Conservation (phyloP, 2,329 filamentous ascomycete genomes). For the Pestalotiopsis sp. region DNA sequence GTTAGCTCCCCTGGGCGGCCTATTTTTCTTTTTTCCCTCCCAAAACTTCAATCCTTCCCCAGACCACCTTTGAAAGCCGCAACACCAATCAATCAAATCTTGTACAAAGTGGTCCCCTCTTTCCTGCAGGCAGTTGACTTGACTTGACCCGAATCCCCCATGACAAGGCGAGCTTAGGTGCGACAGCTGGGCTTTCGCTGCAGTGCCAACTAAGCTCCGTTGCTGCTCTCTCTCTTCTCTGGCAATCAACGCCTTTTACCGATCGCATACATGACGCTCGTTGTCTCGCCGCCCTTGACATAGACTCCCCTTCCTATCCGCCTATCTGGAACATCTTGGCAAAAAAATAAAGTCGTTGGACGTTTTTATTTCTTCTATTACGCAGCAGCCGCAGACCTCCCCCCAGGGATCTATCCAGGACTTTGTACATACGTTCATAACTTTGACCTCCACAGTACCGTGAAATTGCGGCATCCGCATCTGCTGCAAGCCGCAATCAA, state of each 20-base stretch:
- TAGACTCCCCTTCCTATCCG: neutral
- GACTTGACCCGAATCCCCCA: neutral
- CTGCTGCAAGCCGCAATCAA: neutral
- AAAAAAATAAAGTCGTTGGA: neutral
- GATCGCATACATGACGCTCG: constrained; percentile 1
- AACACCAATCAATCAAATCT: neutral
- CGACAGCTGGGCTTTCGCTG: neutral
- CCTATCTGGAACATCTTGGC: neutral
- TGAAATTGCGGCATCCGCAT: neutral
- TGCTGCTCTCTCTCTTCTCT: neutral
- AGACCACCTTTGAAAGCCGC: neutral
- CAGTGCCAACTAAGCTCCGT: neutral
- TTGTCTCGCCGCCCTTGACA: neutral
- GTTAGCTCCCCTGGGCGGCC: neutral
- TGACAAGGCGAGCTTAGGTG: neutral
- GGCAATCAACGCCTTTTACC: neutral
- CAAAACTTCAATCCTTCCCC: neutral
- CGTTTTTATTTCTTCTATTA: neutral
- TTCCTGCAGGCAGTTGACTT: neutral
- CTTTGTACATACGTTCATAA: neutral
- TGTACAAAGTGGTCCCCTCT: neutral
- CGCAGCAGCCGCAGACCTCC: too few species aligned
- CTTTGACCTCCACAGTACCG: neutral
- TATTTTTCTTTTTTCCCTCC: neutral
- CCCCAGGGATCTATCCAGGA: neutral